phyloP scores from a whole-genome alignment of 192 early-diverging fungal species.

The Coemansia sp. region DNA sequence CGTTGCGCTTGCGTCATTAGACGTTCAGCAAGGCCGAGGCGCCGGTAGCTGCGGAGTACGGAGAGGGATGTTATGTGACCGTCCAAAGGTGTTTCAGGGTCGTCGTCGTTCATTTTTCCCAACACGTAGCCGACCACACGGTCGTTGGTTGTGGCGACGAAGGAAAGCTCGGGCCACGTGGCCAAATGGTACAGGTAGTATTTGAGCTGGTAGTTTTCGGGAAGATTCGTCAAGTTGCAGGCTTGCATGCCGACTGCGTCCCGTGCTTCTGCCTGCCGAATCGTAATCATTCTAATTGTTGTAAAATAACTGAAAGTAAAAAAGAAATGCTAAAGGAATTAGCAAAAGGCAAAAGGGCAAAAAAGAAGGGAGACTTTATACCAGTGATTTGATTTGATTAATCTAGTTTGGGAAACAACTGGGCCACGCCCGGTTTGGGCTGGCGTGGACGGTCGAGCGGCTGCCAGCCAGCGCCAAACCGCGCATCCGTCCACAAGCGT shows the following conservation, averaged over 20 bases:
- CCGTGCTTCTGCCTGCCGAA: constrained; percentile 38
- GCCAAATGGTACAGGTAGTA: constrained; percentile 88
- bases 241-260: constrained; percentile 84
- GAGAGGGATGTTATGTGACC: constrained; percentile 97
- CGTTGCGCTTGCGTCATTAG: constrained; percentile 87
- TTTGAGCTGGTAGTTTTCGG: constrained; percentile 99
- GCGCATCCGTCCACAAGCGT: constrained; percentile 61
- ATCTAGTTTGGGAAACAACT: constrained; percentile 41
- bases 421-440: constrained; percentile 1
- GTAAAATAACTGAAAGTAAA: neutral
- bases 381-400: neutral
- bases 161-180: constrained; percentile 91
- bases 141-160: constrained; percentile 88
- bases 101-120: constrained; percentile 95
- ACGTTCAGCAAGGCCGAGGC: constrained; percentile 95
- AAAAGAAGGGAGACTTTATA: constrained; percentile 5
- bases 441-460: neutral
- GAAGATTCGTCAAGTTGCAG: constrained; percentile 95
- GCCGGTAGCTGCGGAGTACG: constrained; percentile 94
- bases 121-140: constrained; percentile 96
- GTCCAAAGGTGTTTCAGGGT: constrained; percentile 61
- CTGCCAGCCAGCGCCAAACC: constrained; percentile 63
- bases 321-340: constrained; percentile 3
- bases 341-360: neutral
- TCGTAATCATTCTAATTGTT: constrained; percentile 36